phyloP scores from a whole-genome alignment of 2,329 filamentous ascomycete genomes.

The Salinomyces thailandicus region DNA sequence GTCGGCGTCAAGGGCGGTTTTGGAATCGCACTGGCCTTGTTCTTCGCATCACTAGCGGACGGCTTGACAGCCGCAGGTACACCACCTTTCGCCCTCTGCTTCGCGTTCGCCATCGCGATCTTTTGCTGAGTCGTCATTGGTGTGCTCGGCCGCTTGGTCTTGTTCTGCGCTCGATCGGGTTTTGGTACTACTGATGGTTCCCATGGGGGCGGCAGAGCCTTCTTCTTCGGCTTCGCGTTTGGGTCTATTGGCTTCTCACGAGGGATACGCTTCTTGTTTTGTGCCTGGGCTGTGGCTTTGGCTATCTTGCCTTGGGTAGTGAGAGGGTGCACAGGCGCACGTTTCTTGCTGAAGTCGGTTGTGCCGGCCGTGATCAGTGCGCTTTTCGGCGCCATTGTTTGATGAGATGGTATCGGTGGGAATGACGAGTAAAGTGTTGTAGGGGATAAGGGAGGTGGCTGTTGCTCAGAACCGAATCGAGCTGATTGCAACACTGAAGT shows the following conservation, averaged over 20 bases:
- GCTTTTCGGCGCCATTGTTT: slow-evolving; percentile 4
- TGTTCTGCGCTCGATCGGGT: neutral
- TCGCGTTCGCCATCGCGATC: slow-evolving; percentile 1
- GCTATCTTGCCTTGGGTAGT: slow-evolving; percentile 6
- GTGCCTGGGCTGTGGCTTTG: neutral
- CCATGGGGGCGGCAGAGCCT: slow-evolving; percentile 4
- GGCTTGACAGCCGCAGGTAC: neutral
- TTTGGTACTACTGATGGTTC: neutral
- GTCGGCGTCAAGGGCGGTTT: neutral
- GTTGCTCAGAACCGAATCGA: too few relatives aligned
- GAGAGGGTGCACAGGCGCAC: neutral
- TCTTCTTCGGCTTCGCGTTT: neutral
- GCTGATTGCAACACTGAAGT: too few relatives aligned
- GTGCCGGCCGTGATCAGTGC: slow-evolving; percentile 1
- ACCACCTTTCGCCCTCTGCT: neutral
- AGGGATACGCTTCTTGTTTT: slow-evolving; percentile 2
- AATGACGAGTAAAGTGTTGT: neutral
- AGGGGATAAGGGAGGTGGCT: too few relatives aligned
- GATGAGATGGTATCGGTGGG: neutral
- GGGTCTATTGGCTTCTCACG: neutral
- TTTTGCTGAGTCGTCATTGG: slow-evolving; percentile 7
- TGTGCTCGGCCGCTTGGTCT: neutral
- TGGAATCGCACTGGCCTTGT: neutral
- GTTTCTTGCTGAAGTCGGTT: neutral
- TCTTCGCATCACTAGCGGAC: neutral